Base-by-base conservation (phyloP, 139 green algal species). In the Yamagishiella unicocca region DNA sequence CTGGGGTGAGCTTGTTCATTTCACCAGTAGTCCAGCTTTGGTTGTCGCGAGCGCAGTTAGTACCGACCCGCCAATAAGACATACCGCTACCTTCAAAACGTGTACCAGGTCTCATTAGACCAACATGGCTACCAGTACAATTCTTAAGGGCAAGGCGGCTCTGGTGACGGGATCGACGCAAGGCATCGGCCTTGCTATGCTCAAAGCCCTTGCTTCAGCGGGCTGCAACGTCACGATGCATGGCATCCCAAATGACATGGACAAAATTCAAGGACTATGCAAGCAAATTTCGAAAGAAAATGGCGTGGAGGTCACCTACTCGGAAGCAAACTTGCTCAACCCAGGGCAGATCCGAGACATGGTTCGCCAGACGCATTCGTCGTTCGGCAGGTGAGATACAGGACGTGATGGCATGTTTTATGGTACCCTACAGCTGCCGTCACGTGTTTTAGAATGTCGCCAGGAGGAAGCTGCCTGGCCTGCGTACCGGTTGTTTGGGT, bases 221-320 rank as follows among this genome's bases (percentile, higher is more conserved):
- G 93, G 93, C 42, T 80, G 80, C 40, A 88, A 94, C 72, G 90
- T 96, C 6, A 87, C 77, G 0, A 93, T 96, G 80, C 92, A 96
- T 71, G 93, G 93, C 31, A 72, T 94, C 1, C 88, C 89, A 21
- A 79, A 89, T 12, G 35, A 84, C 0, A 17, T 54, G 2, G 66
- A 62, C 12, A 76, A 85, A n/a, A 88, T 94, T 12, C 8, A 82
- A 27, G 46, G 74, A 12, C 22, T 90, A 31, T 74, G 45, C 45
- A 35, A 37, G 7, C 42, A 85, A 8, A 66, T 91, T 33, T 46
- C 85, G 3, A 38, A 31, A 31, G 66, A 92, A 29, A 40, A 45
- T 4, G 83, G 83, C 27, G 83, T 87, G 6, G 74, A 89, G 79
- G 84, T 89, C 0, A 55, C 46, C 2, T 82, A 66, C 54, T 87